Evolutionary conservation across 768 basidiomycete species (phyloP), one percentile per base, ranked within the genome.

Genomic region (Chalciporus sphaerocephalus): DNA sequence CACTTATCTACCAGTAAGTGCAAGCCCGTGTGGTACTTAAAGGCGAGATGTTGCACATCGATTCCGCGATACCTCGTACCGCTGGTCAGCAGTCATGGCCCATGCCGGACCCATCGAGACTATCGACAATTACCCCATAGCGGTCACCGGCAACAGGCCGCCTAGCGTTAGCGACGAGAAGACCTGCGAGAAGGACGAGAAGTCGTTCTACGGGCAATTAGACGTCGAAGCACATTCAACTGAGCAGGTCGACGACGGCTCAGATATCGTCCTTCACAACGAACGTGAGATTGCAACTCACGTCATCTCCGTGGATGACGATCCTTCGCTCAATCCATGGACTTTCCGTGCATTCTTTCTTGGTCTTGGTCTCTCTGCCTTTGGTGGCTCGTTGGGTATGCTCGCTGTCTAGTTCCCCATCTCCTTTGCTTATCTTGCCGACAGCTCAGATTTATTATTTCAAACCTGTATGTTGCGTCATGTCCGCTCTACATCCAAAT

Each of bases 371-470:
- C 48, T 78, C 65, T 66, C 76, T 71, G 8, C 68, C 67, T 62
- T 80, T 39, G 76, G 78, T 45, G 75, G 75, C 40, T 72, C 75
- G n/a, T 66, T 81, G 23, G 75, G 74, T 75, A 50, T 16, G 60
- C 44, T 40, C 41, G n/a, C 28, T n/a, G 6, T 33, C 10, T 33
- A 18, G 28, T 34, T 41, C 32, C 41, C 28, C 21, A 40, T 13
- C 6, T 3, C 35, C 43, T 37, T 34, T 43, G 21, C 54, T 51
- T n/a, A 36, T n/a, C 25, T 24, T 30, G 25, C 39, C 38, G 40
- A 32, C 46, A 77, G 76, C 77, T n/a, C 71, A 80, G 49, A 80
- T 80, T 32, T 80, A 79, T 55, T 80, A 80, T 53, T 80, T 78
- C 63, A 80, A 80, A 58, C 77, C 77, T 7, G 78, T 76, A 49